Evolutionary conservation across 148 eudicot species (phyloP).

Genomic region (Tetragonia tetragonoides): DNA sequence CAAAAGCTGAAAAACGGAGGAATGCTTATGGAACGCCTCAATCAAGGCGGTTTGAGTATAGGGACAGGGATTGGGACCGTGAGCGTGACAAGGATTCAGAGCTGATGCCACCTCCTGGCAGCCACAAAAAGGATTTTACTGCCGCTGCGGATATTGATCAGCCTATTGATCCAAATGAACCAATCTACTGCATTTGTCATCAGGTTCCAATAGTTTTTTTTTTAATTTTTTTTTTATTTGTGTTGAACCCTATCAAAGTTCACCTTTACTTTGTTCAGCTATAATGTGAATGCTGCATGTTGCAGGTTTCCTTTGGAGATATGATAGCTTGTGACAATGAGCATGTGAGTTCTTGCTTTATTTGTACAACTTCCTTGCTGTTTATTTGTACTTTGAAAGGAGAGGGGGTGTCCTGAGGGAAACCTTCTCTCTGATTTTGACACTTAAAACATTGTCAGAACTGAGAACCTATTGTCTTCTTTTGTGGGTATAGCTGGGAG

Average conservation of each 20-base stretch:
- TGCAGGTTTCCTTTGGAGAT: slow-evolving; percentile 95
- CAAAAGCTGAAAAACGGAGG: slow-evolving; percentile 73
- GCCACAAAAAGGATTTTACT: slow-evolving; percentile 74
- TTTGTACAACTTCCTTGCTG: slow-evolving; percentile 5
- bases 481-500: not conserved
- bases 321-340: slow-evolving; percentile 99
- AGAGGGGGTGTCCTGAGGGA: not conserved
- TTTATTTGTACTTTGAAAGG: not conserved
- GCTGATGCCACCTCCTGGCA: slow-evolving; percentile 99
- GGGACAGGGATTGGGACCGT: slow-evolving; percentile 86
- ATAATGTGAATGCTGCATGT: slow-evolving; percentile 11
- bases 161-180: slow-evolving; percentile 97
- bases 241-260: not conserved
- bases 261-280: not conserved
- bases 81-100: slow-evolving; percentile 93
- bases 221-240: not conserved
- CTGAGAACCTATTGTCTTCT: not conserved
- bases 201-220: slow-evolving; percentile 45
- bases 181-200: slow-evolving; percentile 92
- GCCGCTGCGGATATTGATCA: slow-evolving; percentile 78
- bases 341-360: slow-evolving; percentile 48
- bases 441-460: too few relatives aligned
- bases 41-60: slow-evolving; percentile 66
- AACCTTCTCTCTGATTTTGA: not conserved
- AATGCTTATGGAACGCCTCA: slow-evolving; percentile 61